phyloP scores from a whole-genome alignment of 2,329 filamentous ascomycete genomes.

The Aaosphaeria pasadenensis region DNA sequence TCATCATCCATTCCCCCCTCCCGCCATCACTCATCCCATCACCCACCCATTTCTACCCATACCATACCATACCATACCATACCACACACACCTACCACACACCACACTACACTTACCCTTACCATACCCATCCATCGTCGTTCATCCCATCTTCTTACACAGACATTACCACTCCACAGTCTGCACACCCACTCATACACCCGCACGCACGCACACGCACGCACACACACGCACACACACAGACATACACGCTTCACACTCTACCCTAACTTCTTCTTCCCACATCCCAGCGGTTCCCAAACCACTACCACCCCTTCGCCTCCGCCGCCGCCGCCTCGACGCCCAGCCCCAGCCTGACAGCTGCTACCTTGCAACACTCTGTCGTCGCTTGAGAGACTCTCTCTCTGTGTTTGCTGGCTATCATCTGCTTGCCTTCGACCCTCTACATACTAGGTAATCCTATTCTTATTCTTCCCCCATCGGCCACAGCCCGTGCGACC shows the following conservation, averaged over 20 bases:
- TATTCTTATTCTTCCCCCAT: not conserved
- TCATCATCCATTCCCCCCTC: not conserved
- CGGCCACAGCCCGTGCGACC: not conserved
- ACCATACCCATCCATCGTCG: not conserved
- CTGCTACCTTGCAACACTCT: not conserved
- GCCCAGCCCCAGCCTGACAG: conserved; percentile 1
- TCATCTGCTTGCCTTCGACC: no score
- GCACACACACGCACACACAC: not conserved
- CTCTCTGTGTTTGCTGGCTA: conserved; percentile 7
- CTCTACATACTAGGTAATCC: not conserved
- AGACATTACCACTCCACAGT: not conserved
- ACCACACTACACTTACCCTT: not conserved
- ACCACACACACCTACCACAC: not conserved
- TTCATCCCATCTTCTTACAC: no score
- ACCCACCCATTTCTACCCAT: not conserved
- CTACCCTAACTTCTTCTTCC: not conserved
- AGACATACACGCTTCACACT: not conserved
- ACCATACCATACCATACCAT: no score
- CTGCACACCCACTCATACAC: not conserved
- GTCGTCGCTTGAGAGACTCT: conserved; percentile 1
- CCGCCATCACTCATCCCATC: not conserved
- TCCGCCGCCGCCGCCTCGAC: not conserved
- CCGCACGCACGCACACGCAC: not conserved
- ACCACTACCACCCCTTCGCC: not conserved
- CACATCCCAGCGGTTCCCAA: not conserved